Evolutionary conservation across 2,329 filamentous ascomycete species (phyloP).

Genomic region (Claviceps humidiphila): DNA sequence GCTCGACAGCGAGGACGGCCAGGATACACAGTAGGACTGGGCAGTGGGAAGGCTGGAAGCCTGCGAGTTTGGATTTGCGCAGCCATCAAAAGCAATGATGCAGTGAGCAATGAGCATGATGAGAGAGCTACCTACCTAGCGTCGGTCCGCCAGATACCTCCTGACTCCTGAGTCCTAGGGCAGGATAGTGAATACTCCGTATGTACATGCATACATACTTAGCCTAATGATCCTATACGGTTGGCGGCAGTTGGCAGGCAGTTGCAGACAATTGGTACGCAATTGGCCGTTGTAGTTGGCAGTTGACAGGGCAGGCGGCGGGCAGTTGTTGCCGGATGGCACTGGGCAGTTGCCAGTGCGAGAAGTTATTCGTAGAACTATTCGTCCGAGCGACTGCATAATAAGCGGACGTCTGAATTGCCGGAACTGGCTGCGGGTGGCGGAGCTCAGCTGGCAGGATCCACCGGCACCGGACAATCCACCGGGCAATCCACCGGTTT

Average conservation of each 20-base stretch:
- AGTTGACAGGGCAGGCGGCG: background rate
- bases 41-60: background rate
- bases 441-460: background rate
- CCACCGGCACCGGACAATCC: background rate
- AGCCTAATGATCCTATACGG: background rate
- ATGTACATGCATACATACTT: background rate
- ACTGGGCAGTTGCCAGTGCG: background rate
- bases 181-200: background rate
- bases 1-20: background rate
- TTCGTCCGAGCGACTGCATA: too few relatives aligned
- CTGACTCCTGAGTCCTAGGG: too few relatives aligned
- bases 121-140: background rate
- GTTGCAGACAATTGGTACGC: background rate
- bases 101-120: background rate
- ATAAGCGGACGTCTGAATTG: background rate
- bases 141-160: background rate
- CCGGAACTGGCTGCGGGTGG: background rate
- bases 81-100: background rate
- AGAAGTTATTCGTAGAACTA: too few relatives aligned
- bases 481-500: background rate
- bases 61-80: background rate
- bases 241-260: background rate
- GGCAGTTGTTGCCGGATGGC: background rate
- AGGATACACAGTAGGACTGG: background rate
- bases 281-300: background rate